A percentile compares a stretch with the other conserved stretches of the same genome.
phyloP scores from a whole-genome alignment of 2,329 filamentous ascomycete genomes.

The Aspergillus vadensis region DNA sequence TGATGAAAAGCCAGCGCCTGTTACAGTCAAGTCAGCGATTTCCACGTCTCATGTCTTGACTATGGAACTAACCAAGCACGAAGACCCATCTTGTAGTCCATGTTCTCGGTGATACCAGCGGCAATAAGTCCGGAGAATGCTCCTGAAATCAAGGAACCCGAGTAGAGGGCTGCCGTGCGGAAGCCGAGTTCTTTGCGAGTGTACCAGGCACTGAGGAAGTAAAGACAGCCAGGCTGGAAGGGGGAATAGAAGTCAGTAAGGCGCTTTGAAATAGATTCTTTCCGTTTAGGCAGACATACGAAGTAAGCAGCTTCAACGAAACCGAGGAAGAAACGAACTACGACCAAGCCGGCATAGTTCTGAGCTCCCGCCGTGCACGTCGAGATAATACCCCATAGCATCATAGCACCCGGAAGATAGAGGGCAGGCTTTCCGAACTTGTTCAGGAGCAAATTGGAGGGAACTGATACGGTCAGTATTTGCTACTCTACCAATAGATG shows the following conservation, averaged over 20 bases:
- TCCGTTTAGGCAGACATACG: conserved; percentile 43
- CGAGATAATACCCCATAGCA: conserved; percentile 64
- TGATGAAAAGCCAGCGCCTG: conserved; percentile 66
- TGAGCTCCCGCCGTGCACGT: conserved; percentile 45
- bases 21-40: conserved; percentile 3
- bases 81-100: conserved; percentile 59
- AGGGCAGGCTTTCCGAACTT: conserved; percentile 54
- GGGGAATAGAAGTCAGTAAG: conserved; percentile 58
- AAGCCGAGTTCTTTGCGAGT: conserved; percentile 62
- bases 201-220: conserved; percentile 62
- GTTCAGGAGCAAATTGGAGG: conserved; percentile 54
- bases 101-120: conserved; percentile 66
- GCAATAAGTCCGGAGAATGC: conserved; percentile 70
- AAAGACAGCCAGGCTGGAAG: conserved; percentile 49
- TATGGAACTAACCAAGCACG: conserved; percentile 55
- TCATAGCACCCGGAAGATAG: conserved; percentile 57
- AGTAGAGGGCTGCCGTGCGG: conserved; percentile 54
- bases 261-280: background rate
- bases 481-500: background rate
- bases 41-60: background rate
- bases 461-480: conserved; percentile 33
- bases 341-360: conserved; percentile 53
- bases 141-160: conserved; percentile 68
- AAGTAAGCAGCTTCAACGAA: conserved; percentile 37
- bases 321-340: conserved; percentile 50